Evolutionary conservation across 1,139 yeast species (phyloP).

Genomic region (Eremothecium coryli): DNA sequence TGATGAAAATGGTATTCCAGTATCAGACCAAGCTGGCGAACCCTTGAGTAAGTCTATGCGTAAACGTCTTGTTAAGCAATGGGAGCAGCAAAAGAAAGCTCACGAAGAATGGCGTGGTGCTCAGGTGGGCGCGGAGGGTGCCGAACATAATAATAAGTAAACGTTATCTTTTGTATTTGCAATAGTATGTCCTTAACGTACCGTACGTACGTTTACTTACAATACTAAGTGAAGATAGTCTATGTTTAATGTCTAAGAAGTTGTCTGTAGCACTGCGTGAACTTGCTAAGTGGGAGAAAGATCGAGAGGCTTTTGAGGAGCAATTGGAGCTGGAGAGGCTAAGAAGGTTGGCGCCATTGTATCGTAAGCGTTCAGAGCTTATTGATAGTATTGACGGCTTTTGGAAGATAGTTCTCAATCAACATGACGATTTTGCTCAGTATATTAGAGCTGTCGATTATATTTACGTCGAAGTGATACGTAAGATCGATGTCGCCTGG

Average conservation of each 20-base stretch:
- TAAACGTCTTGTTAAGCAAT: constrained; percentile 72
- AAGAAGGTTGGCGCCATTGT: constrained; percentile 42
- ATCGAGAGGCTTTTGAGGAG: constrained; percentile 47
- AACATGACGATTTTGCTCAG: constrained; percentile 68
- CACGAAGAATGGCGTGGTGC: constrained; percentile 55
- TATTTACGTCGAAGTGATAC: constrained; percentile 53
- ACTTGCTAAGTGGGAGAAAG: constrained; percentile 48
- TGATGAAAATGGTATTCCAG: constrained; percentile 82
- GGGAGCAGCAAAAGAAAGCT: constrained; percentile 72
- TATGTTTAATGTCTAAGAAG: no score
- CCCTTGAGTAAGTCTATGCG: constrained; percentile 80
- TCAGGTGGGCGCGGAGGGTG: background rate
- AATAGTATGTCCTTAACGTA: constrained; percentile 1
- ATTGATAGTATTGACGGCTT: constrained; percentile 49
- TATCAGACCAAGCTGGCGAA: constrained; percentile 66
- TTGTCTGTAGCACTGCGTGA: constrained; percentile 32
- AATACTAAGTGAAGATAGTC: no score
- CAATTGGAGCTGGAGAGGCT: constrained; percentile 45
- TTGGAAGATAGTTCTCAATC: constrained; percentile 70
- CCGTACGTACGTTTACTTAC: constrained; percentile 1
- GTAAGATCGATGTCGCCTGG: constrained; percentile 43
- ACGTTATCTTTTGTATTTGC: no score
- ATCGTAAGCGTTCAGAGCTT: constrained; percentile 39
- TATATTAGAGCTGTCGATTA: constrained; percentile 58
- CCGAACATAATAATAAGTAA: background rate